phyloP scores from a whole-genome alignment of 768 basidiomycete genomes.

The Rhizopogon vesiculosus region DNA sequence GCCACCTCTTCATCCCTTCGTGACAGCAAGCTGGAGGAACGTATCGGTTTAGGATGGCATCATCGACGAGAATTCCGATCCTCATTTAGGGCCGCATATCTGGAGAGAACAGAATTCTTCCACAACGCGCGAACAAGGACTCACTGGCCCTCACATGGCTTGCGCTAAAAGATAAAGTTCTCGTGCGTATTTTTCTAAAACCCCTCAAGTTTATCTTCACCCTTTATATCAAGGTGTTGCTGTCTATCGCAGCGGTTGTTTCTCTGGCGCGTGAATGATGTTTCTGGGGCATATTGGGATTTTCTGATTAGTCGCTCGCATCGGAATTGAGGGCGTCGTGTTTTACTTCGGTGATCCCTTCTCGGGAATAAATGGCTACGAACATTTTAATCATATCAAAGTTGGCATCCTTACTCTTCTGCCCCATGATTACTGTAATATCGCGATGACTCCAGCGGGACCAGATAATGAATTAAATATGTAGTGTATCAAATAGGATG shows the following conservation, averaged over 20 bases:
- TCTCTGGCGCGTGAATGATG: too few relatives aligned
- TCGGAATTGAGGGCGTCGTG: too few relatives aligned
- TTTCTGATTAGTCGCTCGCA: too few relatives aligned
- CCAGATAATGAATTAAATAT: too few relatives aligned
- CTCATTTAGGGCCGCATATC: constrained; percentile 48
- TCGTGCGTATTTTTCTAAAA: constrained; percentile 44
- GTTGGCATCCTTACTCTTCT: too few relatives aligned
- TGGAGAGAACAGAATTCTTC: constrained; percentile 73
- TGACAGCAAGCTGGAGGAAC: constrained; percentile 62
- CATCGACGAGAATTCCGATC: constrained; percentile 3
- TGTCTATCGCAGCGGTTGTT: constrained; percentile 37
- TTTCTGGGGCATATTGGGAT: too few relatives aligned
- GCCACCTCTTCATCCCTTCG: constrained; percentile 53
- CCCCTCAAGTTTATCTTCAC: background rate
- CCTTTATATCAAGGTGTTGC: constrained; percentile 55
- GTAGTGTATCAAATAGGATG: too few relatives aligned
- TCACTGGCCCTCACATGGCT: constrained; percentile 77
- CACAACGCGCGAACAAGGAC: constrained; percentile 61
- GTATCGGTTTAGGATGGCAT: constrained; percentile 31
- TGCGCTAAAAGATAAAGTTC: constrained; percentile 86
- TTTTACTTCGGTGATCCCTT: too few relatives aligned
- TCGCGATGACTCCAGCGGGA: too few relatives aligned
- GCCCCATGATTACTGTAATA: too few relatives aligned
- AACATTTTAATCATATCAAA: too few relatives aligned
- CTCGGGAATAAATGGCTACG: too few relatives aligned